Evolutionary conservation across 805 yeast species (phyloP).

Genomic region (Saccharomycopsis selenospora): DNA sequence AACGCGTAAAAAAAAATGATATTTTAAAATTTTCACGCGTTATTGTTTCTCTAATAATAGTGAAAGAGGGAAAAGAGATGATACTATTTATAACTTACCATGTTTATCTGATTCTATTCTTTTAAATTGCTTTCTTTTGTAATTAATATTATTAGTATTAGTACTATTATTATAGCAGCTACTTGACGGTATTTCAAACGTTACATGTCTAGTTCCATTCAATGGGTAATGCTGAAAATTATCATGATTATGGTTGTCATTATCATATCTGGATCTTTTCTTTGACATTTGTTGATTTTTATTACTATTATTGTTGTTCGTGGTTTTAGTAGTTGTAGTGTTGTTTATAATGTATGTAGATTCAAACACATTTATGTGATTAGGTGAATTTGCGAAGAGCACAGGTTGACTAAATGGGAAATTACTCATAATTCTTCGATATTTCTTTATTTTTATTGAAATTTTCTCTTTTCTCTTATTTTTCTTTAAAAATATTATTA

Average conservation of each 20-base stretch:
- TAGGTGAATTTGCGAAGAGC: no score
- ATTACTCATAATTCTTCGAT: not conserved
- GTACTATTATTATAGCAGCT: no score
- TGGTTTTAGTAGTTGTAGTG: not conserved
- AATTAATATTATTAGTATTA: not conserved
- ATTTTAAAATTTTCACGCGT: not conserved
- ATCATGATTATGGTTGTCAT: not conserved
- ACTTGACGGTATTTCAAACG: not conserved
- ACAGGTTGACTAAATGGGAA: not conserved
- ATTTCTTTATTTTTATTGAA: no score
- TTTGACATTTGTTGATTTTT: not conserved
- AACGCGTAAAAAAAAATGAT: not conserved
- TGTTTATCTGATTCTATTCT: conserved; percentile 11
- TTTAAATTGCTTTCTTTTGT: conserved; percentile 4
- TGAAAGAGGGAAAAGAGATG: not conserved
- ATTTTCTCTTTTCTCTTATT: no score
- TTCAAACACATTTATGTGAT: no score
- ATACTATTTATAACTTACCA: conserved; percentile 3
- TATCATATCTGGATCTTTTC: not conserved
- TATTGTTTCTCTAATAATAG: not conserved
- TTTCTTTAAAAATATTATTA: no score
- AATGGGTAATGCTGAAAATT: not conserved
- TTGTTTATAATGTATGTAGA: no score
- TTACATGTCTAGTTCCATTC: not conserved
- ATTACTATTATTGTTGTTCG: not conserved